Evolutionary conservation across 768 basidiomycete genomes (phyloP).

Genomic region (Lentinula guzmanii): DNA sequence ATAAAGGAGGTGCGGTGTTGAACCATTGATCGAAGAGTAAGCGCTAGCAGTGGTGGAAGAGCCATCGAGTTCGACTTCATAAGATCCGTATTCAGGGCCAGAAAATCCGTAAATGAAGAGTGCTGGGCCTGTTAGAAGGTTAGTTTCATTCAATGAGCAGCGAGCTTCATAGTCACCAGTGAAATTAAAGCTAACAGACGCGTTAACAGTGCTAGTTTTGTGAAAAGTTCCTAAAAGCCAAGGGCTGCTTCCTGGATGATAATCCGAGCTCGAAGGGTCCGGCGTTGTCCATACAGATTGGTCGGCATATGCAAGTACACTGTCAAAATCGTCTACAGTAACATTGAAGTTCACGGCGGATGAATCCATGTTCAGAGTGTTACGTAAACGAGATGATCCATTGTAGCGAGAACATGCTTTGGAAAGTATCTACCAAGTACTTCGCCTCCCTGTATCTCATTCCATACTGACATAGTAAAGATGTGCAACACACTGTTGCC

Average conservation of each 20-base stretch:
- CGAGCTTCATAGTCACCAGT: slow-evolving; percentile 22
- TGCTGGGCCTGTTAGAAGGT: slow-evolving; percentile 26
- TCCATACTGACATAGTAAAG: too few relatives aligned
- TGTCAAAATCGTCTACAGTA: slow-evolving; percentile 45
- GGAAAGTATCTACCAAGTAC: too few relatives aligned
- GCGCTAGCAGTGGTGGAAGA: slow-evolving; percentile 21
- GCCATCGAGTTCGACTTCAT: slow-evolving; percentile 32
- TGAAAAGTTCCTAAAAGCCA: slow-evolving; percentile 43
- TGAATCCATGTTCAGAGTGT: slow-evolving; percentile 26
- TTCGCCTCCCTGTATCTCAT: too few relatives aligned
- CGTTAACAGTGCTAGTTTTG: slow-evolving; percentile 27
- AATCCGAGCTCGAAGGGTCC: slow-evolving; percentile 36
- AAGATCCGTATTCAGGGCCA: slow-evolving; percentile 38
- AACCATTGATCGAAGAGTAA: slow-evolving; percentile 24
- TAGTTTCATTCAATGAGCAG: not conserved
- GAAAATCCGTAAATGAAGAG: slow-evolving; percentile 35
- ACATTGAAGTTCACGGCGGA: slow-evolving; percentile 37
- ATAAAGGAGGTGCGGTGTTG: slow-evolving; percentile 27
- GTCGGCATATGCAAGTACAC: slow-evolving; percentile 32
- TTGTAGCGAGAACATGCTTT: too few relatives aligned
- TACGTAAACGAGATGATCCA: too few relatives aligned
- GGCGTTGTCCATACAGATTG: slow-evolving; percentile 37
- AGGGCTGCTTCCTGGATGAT: slow-evolving; percentile 24
- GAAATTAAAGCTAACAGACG: slow-evolving; percentile 34
- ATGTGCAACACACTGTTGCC: too few relatives aligned